Conservation (phyloP, 106 monocot species). For the Dendrobium huoshanense region DNA sequence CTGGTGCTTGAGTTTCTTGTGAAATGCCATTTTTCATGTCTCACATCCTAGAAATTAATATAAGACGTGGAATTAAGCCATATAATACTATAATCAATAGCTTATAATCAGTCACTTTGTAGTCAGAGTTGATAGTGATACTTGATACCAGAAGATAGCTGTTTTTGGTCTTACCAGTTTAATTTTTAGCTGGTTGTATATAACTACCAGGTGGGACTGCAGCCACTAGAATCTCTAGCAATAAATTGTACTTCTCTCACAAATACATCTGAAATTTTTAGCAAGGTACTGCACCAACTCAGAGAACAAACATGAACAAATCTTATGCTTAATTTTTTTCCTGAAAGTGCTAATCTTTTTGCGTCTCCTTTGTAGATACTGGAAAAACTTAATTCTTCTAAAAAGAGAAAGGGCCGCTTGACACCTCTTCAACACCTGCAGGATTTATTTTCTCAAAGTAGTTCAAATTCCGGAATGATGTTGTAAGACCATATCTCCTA, state of each 20-base stretch:
- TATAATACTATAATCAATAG: neutral
- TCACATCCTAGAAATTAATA: neutral
- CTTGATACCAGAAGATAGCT: neutral
- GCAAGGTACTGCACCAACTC: conserved; percentile 39
- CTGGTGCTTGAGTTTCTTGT: neutral
- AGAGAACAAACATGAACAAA: neutral
- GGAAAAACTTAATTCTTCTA: conserved; percentile 29
- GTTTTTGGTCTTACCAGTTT: neutral
- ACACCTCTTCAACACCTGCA: conserved; percentile 63
- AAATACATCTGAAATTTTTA: conserved; percentile 68
- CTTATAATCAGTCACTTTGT: neutral
- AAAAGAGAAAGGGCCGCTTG: conserved; percentile 26
- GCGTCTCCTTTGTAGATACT: conserved; percentile 41
- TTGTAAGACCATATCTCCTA: conserved; percentile 34
- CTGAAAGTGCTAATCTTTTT: neutral
- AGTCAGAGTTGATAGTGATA: neutral
- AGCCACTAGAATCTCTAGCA: conserved; percentile 40
- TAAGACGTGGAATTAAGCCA: neutral
- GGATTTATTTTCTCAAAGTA: conserved; percentile 38
- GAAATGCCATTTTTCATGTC: neutral
- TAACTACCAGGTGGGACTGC: conserved; percentile 44
- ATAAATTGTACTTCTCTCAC: conserved; percentile 73
- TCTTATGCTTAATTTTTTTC: neutral
- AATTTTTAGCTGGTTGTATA: conserved; percentile 9
- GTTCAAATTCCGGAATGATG: conserved; percentile 32